Evolutionary conservation across 441 rosid species (phyloP).

Genomic region (Kokia cookei): DNA sequence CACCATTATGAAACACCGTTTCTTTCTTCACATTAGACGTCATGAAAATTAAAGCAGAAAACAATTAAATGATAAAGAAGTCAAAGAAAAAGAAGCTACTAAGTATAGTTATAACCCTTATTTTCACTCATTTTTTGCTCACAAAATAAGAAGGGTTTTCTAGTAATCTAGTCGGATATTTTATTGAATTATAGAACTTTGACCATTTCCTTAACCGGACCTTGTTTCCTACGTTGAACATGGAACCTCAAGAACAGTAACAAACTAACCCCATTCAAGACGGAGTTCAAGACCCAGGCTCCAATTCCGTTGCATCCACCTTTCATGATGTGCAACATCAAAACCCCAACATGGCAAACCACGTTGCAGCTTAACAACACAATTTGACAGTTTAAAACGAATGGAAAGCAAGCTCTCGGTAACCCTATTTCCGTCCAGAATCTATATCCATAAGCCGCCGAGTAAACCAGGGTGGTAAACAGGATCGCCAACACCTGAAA

Average conservation of each 20-base stretch:
- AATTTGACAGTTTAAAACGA: conserved; percentile 64
- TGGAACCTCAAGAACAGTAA: conserved; percentile 59
- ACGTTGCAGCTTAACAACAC: conserved; percentile 56
- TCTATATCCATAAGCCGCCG: conserved; percentile 69
- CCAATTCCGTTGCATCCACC: conserved; percentile 93
- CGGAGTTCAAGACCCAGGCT: conserved; percentile 72
- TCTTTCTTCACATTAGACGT: background rate
- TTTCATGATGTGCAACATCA: conserved; percentile 55
- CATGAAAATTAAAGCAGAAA: background rate
- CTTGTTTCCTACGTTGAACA: conserved; percentile 23
- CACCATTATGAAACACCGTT: background rate
- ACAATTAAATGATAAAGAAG: background rate
- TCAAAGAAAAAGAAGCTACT: background rate
- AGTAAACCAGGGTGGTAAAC: conserved; percentile 53
- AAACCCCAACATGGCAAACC: conserved; percentile 68
- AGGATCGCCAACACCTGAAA: conserved; percentile 72
- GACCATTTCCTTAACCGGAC: background rate
- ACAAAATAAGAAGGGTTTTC: background rate
- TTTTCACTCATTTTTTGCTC: background rate
- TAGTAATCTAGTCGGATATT: background rate
- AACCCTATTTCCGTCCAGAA: conserved; percentile 87
- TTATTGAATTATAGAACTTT: background rate
- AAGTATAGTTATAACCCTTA: background rate
- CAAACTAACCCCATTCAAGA: conserved; percentile 53
- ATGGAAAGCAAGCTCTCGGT: conserved; percentile 55